Evolutionary conservation across 306 rosid genomes (phyloP).

Genomic region (Cucumis melo): DNA sequence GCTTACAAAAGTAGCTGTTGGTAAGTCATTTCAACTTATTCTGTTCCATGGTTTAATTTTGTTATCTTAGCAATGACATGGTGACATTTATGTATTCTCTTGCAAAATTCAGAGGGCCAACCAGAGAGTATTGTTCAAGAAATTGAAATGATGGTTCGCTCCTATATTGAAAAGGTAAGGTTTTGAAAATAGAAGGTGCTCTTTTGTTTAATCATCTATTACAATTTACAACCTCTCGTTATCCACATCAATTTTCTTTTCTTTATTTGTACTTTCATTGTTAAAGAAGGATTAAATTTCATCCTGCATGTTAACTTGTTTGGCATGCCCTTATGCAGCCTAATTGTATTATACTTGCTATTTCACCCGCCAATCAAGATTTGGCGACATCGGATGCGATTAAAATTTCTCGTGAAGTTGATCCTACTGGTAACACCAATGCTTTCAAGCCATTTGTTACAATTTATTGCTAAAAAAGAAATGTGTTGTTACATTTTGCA

Average conservation of each 20-base stretch:
- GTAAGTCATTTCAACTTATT: conserved; percentile 29
- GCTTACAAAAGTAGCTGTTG: conserved; percentile 91
- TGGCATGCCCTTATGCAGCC: conserved; percentile 39
- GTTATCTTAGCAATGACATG: neutral
- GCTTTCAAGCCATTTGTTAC: neutral
- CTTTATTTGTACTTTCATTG: neutral
- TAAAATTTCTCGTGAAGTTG: conserved; percentile 90
- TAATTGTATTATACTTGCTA: conserved; percentile 81
- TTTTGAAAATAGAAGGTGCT: neutral
- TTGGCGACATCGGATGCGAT: conserved; percentile 97
- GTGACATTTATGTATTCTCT: conserved; percentile 9
- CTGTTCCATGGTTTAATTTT: neutral
- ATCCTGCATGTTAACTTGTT: neutral
- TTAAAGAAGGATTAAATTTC: neutral
- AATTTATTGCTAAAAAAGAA: neutral
- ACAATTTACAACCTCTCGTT: neutral
- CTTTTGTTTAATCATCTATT: neutral
- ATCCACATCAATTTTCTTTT: neutral
- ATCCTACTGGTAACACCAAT: conserved; percentile 57
- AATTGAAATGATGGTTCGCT: conserved; percentile 90
- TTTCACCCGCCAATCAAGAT: conserved; percentile 98
- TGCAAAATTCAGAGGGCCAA: conserved; percentile 70
- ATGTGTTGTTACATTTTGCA: neutral
- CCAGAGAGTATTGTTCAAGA: conserved; percentile 86
- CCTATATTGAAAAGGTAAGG: conserved; percentile 82